These are phyloP conservation scores for Setomelanomma holmii DNA, from an alignment of 2,329 filamentous ascomycete genomes.

Conservation along the genomic window DNA sequence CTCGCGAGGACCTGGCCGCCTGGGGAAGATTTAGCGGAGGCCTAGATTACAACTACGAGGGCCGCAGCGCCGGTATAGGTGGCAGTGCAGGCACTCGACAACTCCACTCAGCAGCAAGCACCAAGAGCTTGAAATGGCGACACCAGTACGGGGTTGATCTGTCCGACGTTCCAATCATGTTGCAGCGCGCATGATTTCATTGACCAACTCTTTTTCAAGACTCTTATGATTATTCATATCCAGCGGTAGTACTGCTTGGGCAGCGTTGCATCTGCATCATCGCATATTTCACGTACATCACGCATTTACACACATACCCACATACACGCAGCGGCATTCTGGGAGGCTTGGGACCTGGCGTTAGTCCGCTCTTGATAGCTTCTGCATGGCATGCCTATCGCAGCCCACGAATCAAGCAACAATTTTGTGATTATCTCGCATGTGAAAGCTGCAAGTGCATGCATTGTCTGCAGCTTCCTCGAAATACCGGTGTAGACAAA, in stretches of 20 bases:
- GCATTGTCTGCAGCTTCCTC: slow-evolving; percentile 1
- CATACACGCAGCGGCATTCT: slow-evolving; percentile 13
- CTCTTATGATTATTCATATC: background rate
- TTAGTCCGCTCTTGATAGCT: slow-evolving; percentile 17
- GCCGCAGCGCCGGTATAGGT: slow-evolving; percentile 39
- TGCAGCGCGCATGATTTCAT: slow-evolving; percentile 20
- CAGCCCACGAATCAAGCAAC: slow-evolving; percentile 17
- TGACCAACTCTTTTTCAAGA: background rate
- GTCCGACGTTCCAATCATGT: slow-evolving; percentile 42
- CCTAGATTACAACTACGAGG: slow-evolving; percentile 45
- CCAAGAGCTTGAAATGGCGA: slow-evolving; percentile 39
- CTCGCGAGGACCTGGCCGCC: slow-evolving; percentile 8
- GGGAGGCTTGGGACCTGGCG: slow-evolving; percentile 9
- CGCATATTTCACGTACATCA: slow-evolving; percentile 1
- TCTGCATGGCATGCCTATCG: slow-evolving; percentile 11
- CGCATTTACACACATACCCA: slow-evolving; percentile 15
- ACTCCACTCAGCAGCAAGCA: slow-evolving; percentile 36
- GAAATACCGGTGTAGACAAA: background rate
- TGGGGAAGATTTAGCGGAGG: slow-evolving; percentile 48
- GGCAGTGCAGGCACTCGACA: slow-evolving; percentile 47
- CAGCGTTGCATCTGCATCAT: slow-evolving; percentile 13
- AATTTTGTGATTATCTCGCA: slow-evolving; percentile 6
- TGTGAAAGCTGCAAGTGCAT: slow-evolving; percentile 1
- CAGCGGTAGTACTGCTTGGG: slow-evolving; percentile 9
- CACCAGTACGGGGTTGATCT: slow-evolving; percentile 42